A percentile compares a stretch with the other conserved stretches of the same genome.
Conservation (phyloP, 495 filamentous ascomycete species). For the Bathelium albidoporum region DNA sequence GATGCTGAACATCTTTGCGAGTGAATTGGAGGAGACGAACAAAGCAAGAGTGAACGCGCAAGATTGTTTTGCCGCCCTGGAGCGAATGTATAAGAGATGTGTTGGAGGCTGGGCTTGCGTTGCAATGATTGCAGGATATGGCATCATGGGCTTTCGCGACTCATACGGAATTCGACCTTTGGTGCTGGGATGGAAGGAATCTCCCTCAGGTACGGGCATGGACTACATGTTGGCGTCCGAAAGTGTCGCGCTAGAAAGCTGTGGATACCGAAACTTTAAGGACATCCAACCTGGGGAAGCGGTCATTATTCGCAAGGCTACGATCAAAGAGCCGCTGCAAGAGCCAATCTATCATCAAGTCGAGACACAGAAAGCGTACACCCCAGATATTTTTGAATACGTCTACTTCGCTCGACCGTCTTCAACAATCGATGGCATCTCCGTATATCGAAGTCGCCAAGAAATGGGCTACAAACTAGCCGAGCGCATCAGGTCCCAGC, state of each 20-base stretch:
- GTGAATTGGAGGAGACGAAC: slow-evolving; percentile 87
- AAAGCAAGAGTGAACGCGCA: slow-evolving; percentile 89
- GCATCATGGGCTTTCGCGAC: slow-evolving; percentile 84
- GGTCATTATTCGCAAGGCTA: slow-evolving; percentile 55
- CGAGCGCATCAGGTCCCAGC: slow-evolving; percentile 58
- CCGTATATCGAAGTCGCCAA: slow-evolving; percentile 75
- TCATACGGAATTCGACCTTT: slow-evolving; percentile 84
- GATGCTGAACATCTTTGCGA: slow-evolving; percentile 91
- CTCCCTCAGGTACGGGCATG: slow-evolving; percentile 46
- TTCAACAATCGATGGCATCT: slow-evolving; percentile 85
- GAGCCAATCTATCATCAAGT: slow-evolving; percentile 72
- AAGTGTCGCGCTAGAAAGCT: slow-evolving; percentile 78
- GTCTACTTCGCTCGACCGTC: slow-evolving; percentile 83
- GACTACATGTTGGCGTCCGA: slow-evolving; percentile 99
- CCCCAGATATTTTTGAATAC: slow-evolving; percentile 93
- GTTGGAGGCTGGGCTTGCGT: slow-evolving; percentile 81
- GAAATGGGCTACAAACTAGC: slow-evolving; percentile 89
- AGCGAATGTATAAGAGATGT: slow-evolving; percentile 64
- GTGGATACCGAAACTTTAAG: slow-evolving; percentile 69
- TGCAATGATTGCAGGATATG: slow-evolving; percentile 86
- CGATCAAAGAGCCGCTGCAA: slow-evolving; percentile 52
- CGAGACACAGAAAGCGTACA: slow-evolving; percentile 56
- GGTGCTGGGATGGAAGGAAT: slow-evolving; percentile 61
- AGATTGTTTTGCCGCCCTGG: slow-evolving; percentile 73
- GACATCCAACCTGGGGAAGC: slow-evolving; percentile 89